Evolutionary conservation across 805 yeast species (phyloP), one percentile per base, ranked within the genome.

Genomic region (Lachancea sp.): DNA sequence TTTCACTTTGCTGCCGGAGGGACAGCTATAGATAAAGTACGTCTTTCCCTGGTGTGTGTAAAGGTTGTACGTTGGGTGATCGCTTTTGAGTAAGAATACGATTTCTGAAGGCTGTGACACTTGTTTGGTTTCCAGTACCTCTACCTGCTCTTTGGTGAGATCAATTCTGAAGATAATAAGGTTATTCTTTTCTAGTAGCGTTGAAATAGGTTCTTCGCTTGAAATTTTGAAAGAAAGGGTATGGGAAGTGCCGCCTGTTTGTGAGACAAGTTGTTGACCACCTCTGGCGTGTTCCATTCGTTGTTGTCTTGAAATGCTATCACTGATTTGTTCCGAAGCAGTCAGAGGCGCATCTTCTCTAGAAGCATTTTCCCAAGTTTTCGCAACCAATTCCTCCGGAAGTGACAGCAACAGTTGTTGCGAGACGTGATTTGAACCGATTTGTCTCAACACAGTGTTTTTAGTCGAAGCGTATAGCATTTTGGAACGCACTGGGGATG

Each of bases 401-500:
- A 60, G 63, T 25, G 70, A 67, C 38, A 63, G 48, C 43, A 70
- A 56, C 9, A 64, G 38, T 22, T 60, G 64, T 36, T 66, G 56
- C n/a, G 57, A 58, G 41, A 69, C 65, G 30, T 60, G 53, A 41
- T 68, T 68, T 1, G 70, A 74, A 8, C 96, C 96, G 33, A 91
- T 70, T 50, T 83, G 82, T 53, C 85, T 78, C 45, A 85, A 67
- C 31, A 93, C 65, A 1, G 93, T 79, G 61, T 79, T 83, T 49
- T 87, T 87, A 10, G 95, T 81, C 2, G 96, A 86, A 3, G 98
- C 98, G 62, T 90, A 93, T 40, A 93, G 71, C 97, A 93, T 93
- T 63, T 91, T 93, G 46, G 76, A 73, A 47, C 89, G 76, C 32
- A 91, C 90, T 2, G 82, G 79, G 8, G 96, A 85, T 41, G 65